Conservation (phyloP, 2,329 filamentous ascomycete genomes). For the Fusarium pininemorale region DNA sequence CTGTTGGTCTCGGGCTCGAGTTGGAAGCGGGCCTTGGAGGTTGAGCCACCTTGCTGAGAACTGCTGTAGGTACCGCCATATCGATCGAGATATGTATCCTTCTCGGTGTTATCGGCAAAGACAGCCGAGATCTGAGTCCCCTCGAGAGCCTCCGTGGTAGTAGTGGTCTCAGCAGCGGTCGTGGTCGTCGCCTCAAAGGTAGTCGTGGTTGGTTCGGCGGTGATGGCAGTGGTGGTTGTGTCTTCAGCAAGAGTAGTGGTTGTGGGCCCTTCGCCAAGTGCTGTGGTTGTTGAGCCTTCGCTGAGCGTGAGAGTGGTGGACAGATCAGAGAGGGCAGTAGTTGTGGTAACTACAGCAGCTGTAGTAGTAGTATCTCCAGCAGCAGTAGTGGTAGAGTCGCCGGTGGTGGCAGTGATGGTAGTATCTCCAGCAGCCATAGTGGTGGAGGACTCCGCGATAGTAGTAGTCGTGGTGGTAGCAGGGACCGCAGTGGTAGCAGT, state of each 20-base stretch:
- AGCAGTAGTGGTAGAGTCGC: background rate
- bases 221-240: background rate
- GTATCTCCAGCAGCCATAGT: background rate
- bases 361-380: no score
- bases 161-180: background rate
- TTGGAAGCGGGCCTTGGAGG: background rate
- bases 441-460: background rate
- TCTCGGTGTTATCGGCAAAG: accelerated
- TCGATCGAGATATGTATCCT: background rate
- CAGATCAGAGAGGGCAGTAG: no score
- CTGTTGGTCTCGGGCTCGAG: background rate
- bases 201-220: background rate
- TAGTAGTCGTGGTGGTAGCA: background rate
- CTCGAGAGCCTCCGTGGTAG: background rate
- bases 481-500: background rate
- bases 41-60: background rate
- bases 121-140: accelerated
- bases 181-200: background rate
- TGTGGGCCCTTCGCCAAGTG: no score
- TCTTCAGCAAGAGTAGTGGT: no score
- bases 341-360: no score
- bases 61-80: background rate
- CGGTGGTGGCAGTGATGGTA: background rate
- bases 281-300: background rate
- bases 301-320: background rate